phyloP scores from a whole-genome alignment of 805 yeast genomes.

The Blastobotrys robertii region DNA sequence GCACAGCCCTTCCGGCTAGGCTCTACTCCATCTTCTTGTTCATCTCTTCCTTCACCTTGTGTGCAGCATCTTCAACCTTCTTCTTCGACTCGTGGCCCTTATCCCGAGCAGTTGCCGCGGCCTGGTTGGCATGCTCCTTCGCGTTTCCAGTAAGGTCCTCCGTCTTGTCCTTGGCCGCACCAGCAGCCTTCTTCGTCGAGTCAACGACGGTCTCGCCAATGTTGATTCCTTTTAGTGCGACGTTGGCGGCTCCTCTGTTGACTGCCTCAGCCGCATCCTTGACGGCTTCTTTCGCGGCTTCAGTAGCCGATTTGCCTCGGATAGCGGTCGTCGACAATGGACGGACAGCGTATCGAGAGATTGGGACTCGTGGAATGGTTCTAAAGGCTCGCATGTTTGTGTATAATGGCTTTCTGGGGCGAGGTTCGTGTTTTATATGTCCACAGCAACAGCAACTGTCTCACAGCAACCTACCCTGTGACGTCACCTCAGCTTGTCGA shows the following conservation, averaged over 20 bases:
- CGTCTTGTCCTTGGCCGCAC: not conserved
- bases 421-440: too few species aligned
- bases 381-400: too few species aligned
- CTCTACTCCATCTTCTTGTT: not conserved
- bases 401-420: too few species aligned
- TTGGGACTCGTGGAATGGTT: not conserved
- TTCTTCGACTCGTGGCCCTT: not conserved
- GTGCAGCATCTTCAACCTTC: not conserved
- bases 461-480: too few species aligned
- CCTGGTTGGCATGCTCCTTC: slow-evolving; percentile 1
- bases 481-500: too few species aligned
- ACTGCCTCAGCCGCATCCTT: slow-evolving; percentile 10
- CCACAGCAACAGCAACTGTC: too few species aligned
- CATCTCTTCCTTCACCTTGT: not conserved
- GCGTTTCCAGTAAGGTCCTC: not conserved
- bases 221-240: slow-evolving; percentile 7
- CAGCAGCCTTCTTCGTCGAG: slow-evolving; percentile 7
- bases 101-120: not conserved
- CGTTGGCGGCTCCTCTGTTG: slow-evolving; percentile 8
- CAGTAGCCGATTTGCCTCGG: not conserved
- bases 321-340: slow-evolving; percentile 1
- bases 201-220: slow-evolving; percentile 7
- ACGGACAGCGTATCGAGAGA: not conserved
- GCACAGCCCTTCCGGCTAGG: not conserved
- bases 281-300: slow-evolving; percentile 2